Evolutionary conservation across 2,329 filamentous ascomycete species (phyloP).

Genomic region (Cryphonectria nitschkei): DNA sequence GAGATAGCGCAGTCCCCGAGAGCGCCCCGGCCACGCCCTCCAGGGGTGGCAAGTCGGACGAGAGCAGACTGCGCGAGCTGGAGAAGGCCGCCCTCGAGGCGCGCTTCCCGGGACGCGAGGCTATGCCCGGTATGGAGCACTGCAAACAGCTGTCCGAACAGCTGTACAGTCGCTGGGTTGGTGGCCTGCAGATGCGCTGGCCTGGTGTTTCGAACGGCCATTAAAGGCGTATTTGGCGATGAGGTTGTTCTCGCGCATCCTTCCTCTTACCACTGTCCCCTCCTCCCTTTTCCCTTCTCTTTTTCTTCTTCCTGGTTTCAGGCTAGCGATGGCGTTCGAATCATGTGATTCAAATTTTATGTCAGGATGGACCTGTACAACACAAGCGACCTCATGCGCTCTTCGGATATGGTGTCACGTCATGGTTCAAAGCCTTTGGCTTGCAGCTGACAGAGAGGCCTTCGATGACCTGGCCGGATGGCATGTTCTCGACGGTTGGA

Average conservation of each 20-base stretch:
- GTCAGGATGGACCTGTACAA: not conserved
- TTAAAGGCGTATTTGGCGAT: constrained; percentile 27
- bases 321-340: not conserved
- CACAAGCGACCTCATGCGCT: not conserved
- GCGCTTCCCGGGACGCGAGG: constrained; percentile 58
- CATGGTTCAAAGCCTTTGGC: not conserved
- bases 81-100: constrained; percentile 54
- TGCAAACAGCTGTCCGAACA: constrained; percentile 87
- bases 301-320: not conserved
- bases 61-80: constrained; percentile 41
- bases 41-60: constrained; percentile 36
- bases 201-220: constrained; percentile 42
- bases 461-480: not conserved
- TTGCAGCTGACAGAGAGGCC: not conserved
- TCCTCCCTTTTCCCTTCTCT: not conserved
- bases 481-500: not conserved
- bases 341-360: not conserved
- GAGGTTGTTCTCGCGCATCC: not conserved
- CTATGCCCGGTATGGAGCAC: constrained; percentile 83
- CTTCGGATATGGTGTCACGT: not conserved
- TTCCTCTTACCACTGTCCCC: not conserved
- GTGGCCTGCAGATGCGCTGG: constrained; percentile 78
- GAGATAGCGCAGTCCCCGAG: constrained; percentile 45
- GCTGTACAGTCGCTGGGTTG: constrained; percentile 87
- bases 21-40: constrained; percentile 34